These are phyloP conservation scores for Cicer yamashitae DNA, from an alignment of 306 rosid species.

Conservation along the genomic window DNA sequence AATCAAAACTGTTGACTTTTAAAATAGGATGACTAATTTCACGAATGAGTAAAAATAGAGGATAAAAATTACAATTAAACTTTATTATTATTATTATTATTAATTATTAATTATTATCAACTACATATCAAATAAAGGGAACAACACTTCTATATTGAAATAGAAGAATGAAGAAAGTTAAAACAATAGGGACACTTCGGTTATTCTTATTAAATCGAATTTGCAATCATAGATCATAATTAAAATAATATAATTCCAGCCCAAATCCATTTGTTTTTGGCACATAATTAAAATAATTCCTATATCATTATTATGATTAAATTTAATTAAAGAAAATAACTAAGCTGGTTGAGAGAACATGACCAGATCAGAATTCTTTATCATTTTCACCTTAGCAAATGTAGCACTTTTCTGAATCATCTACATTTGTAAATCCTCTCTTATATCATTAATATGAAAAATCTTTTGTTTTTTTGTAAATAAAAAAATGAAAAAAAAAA, in stretches of 20 bases:
- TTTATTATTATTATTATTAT: neutral
- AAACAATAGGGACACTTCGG: no score
- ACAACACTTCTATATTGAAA: no score
- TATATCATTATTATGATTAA: neutral
- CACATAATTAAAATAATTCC: neutral
- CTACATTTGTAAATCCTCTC: constrained; percentile 45
- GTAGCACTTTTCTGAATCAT: constrained; percentile 49
- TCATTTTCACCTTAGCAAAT: constrained; percentile 41
- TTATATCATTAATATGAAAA: neutral
- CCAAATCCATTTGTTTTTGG: neutral
- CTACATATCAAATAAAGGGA: no score
- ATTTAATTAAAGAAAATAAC: constrained; percentile 29
- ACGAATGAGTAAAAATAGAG: no score
- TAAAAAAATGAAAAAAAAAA: no score
- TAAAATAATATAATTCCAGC: neutral
- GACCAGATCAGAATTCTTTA: constrained; percentile 54
- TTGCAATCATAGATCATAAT: neutral
- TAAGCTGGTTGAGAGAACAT: constrained; percentile 50
- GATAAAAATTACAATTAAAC: no score
- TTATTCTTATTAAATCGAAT: neutral
- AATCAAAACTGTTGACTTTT: no score
- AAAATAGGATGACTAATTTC: no score
- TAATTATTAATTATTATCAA: no score
- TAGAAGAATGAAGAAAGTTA: no score
- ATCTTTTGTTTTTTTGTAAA: neutral